phyloP scores from a whole-genome alignment of 352 stramenopile species.

The Aphanomyces astaci region DNA sequence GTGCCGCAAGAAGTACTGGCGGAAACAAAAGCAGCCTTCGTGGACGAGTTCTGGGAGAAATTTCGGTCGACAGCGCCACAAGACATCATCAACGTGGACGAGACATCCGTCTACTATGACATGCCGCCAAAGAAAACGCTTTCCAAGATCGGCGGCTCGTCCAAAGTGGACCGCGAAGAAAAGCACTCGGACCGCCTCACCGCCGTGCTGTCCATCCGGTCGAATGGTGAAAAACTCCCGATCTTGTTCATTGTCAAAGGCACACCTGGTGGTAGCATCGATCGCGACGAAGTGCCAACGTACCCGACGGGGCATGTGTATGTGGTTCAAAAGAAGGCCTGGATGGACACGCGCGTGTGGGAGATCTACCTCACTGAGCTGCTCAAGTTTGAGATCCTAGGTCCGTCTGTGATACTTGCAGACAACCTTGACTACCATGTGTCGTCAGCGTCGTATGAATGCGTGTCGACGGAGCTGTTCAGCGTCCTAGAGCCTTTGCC shows the following conservation, averaged over 20 bases:
- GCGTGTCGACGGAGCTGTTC: neutral
- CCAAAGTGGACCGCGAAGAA: neutral
- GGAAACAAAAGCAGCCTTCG: neutral
- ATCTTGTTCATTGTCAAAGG: neutral
- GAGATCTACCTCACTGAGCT: neutral
- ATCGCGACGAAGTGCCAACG: neutral
- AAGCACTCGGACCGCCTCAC: constrained; percentile 4
- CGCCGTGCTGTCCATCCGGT: neutral
- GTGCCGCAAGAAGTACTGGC: neutral
- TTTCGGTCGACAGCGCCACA: neutral
- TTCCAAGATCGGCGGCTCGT: neutral
- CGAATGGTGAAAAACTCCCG: neutral
- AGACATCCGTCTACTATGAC: constrained; percentile 1
- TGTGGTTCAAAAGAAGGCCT: constrained; percentile 12
- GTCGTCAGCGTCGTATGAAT: neutral
- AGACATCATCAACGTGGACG: neutral
- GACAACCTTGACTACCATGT: constrained; percentile 11
- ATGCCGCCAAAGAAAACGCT: constrained; percentile 1
- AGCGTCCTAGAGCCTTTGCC: neutral
- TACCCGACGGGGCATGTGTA: neutral
- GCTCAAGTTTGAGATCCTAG: neutral
- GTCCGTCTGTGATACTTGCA: neutral
- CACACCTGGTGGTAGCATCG: constrained; percentile 2
- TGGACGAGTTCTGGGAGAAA: neutral
- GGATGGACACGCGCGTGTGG: constrained; percentile 6